These are phyloP conservation scores for Leavenworthia alabamica DNA, from an alignment of 345 rosid genomes.

Conservation along the genomic window DNA sequence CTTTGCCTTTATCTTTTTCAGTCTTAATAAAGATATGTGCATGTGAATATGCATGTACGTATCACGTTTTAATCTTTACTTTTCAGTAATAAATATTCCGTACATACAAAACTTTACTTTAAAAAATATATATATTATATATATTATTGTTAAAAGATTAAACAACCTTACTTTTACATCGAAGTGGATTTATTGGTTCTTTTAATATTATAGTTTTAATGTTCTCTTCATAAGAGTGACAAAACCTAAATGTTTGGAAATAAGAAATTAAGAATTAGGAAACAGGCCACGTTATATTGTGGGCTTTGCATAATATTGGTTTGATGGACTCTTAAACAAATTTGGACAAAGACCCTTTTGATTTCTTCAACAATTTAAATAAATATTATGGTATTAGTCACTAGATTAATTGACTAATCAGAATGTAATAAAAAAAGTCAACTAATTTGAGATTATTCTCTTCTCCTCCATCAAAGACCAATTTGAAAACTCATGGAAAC, in stretches of 20 bases:
- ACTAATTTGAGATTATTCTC: background rate
- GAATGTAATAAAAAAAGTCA: background rate
- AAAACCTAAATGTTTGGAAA: background rate
- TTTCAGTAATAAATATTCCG: too few species aligned
- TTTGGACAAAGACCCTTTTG: background rate
- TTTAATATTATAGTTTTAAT: too few species aligned
- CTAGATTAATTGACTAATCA: background rate
- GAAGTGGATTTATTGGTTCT: too few species aligned
- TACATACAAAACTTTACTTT: too few species aligned
- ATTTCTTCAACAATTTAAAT: background rate
- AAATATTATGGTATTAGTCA: background rate
- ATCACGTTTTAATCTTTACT: slow-evolving; percentile 25
- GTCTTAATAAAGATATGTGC: slow-evolving; percentile 30
- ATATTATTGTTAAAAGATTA: too few species aligned
- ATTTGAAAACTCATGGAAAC: slow-evolving; percentile 12
- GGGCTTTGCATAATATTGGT: slow-evolving; percentile 3
- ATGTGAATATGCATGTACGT: slow-evolving; percentile 28
- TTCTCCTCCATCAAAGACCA: background rate
- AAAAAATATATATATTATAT: too few species aligned
- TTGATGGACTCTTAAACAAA: background rate
- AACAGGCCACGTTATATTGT: background rate
- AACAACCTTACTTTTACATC: too few species aligned
- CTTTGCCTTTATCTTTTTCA: slow-evolving; percentile 27
- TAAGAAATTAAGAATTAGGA: background rate
- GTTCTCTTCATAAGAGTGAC: too few species aligned